phyloP scores from a whole-genome alignment of 2,329 filamentous ascomycete genomes.

The Raffaelea albimanens region DNA sequence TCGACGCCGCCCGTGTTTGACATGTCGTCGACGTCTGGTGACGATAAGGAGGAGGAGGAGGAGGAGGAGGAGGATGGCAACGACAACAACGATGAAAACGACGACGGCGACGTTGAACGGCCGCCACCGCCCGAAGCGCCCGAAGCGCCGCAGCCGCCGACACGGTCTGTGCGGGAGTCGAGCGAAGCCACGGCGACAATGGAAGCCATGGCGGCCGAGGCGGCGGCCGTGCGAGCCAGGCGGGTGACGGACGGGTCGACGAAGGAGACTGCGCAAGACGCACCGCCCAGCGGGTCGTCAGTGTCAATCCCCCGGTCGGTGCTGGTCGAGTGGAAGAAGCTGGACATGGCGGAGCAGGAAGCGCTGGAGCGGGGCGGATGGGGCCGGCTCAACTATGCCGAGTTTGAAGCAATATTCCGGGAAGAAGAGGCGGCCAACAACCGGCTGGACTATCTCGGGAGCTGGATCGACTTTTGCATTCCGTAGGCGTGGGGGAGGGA shows the following conservation, averaged over 20 bases:
- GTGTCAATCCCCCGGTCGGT: slow-evolving; percentile 20
- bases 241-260: background rate
- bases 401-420: slow-evolving; percentile 71
- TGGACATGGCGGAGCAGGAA: slow-evolving; percentile 59
- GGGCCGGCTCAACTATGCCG: slow-evolving; percentile 66
- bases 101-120: background rate
- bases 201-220: background rate
- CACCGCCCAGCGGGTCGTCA: background rate
- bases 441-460: slow-evolving; percentile 70
- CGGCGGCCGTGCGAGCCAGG: background rate
- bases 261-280: background rate
- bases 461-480: slow-evolving; percentile 81
- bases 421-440: slow-evolving; percentile 52
- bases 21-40: too few species aligned
- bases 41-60: background rate
- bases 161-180: too few species aligned
- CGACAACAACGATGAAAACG: background rate
- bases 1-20: background rate
- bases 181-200: background rate
- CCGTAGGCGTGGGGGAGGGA: slow-evolving; percentile 27
- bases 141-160: background rate
- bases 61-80: background rate
- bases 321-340: slow-evolving; percentile 39
- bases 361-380: slow-evolving; percentile 65
- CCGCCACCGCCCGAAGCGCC: background rate